Base-by-base conservation (phyloP, 1,139 yeast species). In the Candida frijolesensis region DNA sequence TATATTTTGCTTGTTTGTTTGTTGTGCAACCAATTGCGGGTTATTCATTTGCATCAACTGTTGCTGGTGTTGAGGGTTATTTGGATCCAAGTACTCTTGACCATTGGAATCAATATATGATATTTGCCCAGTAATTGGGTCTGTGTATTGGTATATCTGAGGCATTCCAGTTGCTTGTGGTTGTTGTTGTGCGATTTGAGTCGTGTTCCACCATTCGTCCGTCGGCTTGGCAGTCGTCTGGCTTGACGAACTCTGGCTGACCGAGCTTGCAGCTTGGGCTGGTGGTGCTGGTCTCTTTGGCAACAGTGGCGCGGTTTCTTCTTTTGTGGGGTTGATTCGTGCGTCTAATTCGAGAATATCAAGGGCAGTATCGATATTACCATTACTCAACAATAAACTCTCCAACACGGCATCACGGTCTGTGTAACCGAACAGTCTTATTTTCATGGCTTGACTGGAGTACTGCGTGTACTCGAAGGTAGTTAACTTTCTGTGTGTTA, bases 101-200 rank as follows among this genome's bases (percentile, higher is more conserved):
- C 86, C 85, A 52, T 77, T 79, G 3, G 76, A 65, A 59, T 84
- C 89, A 44, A 84, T 74, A 57, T 83, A 82, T 43, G 80, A 79
- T n/a, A 83, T 65, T 50, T 76, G 77, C 19, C 88, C 88, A 0
- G 87, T 82, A 12, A 74, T 64, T 6, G 87, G 87, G 57, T 84
- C 88, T 9, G 85, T 75, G 59, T 82, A 84, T 60, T 83, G 88
- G 57, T 79, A 84, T 40, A 80, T 76, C 51, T 74, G 79, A 2
- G 78, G 78, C 46, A 60, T 69, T 10, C 54, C 58, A 12, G 48
- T 43, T 11, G 50, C 49, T 2, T 56, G 57, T 25, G 22, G 27
- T 38, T 19, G 50, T 34, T 37, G 48, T 11, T 32, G 46, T 37
- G 59, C 54, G 27, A 37, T 29, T 5, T 18, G 16, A 12, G 8